These are phyloP conservation scores for maize (Zea mays) DNA, from an alignment of 176 grass and related monocot genomes.

Conservation along the genomic window DNA sequence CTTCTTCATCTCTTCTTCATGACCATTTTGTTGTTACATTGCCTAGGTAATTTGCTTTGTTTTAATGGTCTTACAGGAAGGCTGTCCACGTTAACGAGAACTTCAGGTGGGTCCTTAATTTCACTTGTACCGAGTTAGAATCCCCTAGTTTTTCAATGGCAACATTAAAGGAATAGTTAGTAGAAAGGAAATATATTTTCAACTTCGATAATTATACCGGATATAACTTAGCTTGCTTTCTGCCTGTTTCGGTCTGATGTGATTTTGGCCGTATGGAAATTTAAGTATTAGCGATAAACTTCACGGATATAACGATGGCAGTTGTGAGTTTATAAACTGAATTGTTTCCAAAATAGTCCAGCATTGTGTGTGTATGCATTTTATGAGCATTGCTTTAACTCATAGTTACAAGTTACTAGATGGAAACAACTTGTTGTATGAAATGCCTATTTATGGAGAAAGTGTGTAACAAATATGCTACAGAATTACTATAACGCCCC, in stretches of 20 bases:
- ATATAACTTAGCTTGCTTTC: not conserved
- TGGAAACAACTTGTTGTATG: not conserved
- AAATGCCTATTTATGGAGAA: constrained; percentile 10
- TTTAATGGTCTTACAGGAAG: constrained; percentile 53
- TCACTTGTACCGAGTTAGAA: not conserved
- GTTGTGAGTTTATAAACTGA: not conserved
- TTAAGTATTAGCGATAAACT: not conserved
- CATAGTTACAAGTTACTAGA: not conserved
- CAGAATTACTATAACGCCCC: not conserved
- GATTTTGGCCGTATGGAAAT: constrained; percentile 8
- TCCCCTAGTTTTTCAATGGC: not conserved
- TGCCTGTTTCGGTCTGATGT: not conserved
- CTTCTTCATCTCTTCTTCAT: constrained; percentile 4
- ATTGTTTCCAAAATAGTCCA: not conserved
- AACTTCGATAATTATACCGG: not conserved
- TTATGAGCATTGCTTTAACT: not conserved
- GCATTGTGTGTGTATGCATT: not conserved
- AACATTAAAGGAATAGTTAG: not conserved
- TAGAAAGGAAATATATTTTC: not conserved
- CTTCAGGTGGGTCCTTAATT: constrained; percentile 65
- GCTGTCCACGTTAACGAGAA: constrained; percentile 85
- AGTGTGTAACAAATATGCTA: not conserved
- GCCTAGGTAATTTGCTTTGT: constrained; percentile 9
- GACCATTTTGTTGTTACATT: not conserved
- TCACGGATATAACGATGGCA: not conserved